Percentiles rank a stretch among this genome's conserved stretches.
phyloP scores from a whole-genome alignment of 2,329 filamentous ascomycete species.

The Bipolaris bicolor region DNA sequence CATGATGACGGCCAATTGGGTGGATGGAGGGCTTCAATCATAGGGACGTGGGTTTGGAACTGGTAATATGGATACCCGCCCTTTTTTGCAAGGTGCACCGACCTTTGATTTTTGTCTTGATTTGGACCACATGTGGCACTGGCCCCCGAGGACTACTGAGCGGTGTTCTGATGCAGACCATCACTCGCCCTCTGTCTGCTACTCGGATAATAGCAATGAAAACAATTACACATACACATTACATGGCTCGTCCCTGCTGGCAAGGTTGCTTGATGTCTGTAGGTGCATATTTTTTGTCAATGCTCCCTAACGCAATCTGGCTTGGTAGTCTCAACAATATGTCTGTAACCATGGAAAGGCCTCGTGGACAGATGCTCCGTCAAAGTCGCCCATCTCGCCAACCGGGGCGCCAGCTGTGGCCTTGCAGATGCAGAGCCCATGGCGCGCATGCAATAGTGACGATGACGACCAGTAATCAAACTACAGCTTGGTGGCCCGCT shows the following conservation, averaged over 20 bases:
- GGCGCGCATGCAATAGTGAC: conserved; percentile 11
- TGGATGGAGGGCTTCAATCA: conserved; percentile 15
- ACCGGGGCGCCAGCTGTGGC: too few relatives aligned
- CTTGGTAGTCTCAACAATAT: conserved; percentile 2
- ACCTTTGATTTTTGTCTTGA: conserved; percentile 19
- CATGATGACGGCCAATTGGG: conserved; percentile 7
- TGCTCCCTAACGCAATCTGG: background rate
- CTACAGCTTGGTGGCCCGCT: conserved; percentile 13
- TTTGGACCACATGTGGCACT: conserved; percentile 7
- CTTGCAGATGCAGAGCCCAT: background rate
- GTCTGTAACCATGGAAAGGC: background rate
- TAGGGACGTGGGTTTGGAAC: conserved; percentile 21
- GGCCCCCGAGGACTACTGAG: background rate
- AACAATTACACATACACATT: background rate
- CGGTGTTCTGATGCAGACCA: background rate
- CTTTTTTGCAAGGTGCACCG: conserved; percentile 37
- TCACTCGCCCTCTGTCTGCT: background rate
- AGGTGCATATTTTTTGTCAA: background rate
- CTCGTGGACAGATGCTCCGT: background rate
- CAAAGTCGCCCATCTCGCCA: too few relatives aligned
- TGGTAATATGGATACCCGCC: conserved; percentile 45
- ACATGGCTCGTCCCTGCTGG: background rate
- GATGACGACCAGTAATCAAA: conserved; percentile 14
- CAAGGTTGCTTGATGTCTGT: background rate
- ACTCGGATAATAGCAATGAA: conserved; percentile 2